Evolutionary conservation across 805 yeast genomes (phyloP).

Genomic region (Candida pseudoglaebosa): DNA sequence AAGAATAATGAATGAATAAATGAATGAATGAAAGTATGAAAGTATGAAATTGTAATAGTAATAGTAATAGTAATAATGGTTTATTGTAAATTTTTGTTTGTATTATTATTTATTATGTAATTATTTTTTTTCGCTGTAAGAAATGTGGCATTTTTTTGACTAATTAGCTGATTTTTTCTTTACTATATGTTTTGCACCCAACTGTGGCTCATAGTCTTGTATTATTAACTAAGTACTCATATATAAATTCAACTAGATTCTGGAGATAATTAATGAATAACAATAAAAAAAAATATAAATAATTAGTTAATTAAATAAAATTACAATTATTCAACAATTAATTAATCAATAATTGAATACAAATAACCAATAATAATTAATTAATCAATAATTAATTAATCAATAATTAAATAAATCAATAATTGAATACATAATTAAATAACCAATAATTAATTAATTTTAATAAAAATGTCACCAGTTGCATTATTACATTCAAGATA

Average conservation of each 20-base stretch:
- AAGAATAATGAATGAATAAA: no score
- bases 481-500: constrained; percentile 15
- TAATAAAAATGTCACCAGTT: constrained; percentile 11
- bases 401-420: neutral
- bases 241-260: constrained; percentile 4
- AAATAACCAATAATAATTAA: no score
- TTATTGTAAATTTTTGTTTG: neutral
- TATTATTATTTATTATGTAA: neutral
- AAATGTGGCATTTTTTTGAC: neutral
- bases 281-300: neutral
- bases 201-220: constrained; percentile 3
- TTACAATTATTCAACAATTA: no score
- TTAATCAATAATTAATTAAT: no score
- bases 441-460: neutral
- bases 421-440: neutral
- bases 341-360: no score
- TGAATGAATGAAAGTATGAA: no score
- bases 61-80: neutral
- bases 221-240: neutral
- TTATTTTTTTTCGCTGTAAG: neutral
- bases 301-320: no score
- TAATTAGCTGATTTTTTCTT: neutral
- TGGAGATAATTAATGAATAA: neutral
- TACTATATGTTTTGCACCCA: no score
- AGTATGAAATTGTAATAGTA: neutral